Conservation (phyloP, 164 flowering plant genomes). For the Liriodendron chinense region DNA sequence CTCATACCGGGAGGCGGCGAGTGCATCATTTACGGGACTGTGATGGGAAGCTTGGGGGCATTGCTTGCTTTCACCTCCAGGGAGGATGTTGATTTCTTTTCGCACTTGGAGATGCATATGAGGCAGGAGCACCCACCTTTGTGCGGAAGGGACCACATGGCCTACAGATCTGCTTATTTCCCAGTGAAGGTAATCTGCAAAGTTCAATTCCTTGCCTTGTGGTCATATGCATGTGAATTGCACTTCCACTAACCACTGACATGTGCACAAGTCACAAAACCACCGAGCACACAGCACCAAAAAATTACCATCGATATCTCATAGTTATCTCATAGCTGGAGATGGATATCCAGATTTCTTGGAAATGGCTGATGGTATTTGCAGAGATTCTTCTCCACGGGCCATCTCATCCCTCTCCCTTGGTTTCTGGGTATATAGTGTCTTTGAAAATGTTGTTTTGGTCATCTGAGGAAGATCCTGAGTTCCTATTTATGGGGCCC, state of each 20-base stretch:
- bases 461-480: too few species aligned
- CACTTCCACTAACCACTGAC: background rate
- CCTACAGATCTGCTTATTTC: conserved; percentile 90
- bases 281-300: background rate
- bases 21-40: conserved; percentile 91
- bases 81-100: conserved; percentile 98
- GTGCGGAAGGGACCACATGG: conserved; percentile 99
- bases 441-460: too few species aligned
- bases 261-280: background rate
- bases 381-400: background rate
- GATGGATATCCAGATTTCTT: background rate
- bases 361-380: background rate
- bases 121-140: conserved; percentile 97
- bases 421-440: too few species aligned
- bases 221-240: background rate
- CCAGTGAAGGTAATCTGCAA: conserved; percentile 79
- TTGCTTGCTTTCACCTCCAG: conserved; percentile 90
- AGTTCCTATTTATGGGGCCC: too few species aligned
- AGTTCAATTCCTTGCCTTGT: background rate
- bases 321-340: background rate
- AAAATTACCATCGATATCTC: background rate
- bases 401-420: too few species aligned
- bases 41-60: conserved; percentile 97
- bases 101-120: conserved; percentile 99
- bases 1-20: conserved; percentile 97